Evolutionary conservation across 139 green algal species (phyloP).

Genomic region (Desmodesmus armatus): DNA sequence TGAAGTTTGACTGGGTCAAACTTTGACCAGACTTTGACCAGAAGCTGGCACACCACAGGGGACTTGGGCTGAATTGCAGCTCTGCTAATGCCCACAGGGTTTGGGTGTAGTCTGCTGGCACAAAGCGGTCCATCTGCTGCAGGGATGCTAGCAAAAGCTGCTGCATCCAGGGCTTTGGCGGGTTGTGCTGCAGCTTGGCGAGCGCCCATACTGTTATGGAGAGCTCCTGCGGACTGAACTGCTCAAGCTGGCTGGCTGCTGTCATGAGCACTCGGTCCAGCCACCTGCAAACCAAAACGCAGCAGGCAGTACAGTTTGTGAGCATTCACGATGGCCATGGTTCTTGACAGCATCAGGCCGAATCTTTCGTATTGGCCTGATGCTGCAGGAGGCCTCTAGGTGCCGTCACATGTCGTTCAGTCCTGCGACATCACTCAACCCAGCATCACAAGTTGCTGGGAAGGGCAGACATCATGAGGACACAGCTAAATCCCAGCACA

Average conservation of each 20-base stretch:
- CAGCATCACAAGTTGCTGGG: no score
- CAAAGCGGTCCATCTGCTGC: background rate
- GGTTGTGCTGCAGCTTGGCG: background rate
- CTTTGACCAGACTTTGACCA: constrained; percentile 9
- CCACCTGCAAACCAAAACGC: constrained; percentile 23
- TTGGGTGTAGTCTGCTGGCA: background rate
- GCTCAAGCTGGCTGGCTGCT: background rate
- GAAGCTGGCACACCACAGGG: background rate
- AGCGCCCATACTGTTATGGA: constrained; percentile 1
- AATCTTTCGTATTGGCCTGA: no score
- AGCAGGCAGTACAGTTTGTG: no score
- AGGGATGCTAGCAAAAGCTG: background rate
- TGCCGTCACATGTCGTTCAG: no score
- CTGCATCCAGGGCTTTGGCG: constrained; percentile 5
- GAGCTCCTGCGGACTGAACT: background rate
- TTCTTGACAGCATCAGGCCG: background rate
- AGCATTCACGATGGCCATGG: no score
- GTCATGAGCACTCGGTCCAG: constrained; percentile 5
- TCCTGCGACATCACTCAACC: no score
- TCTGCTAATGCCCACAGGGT: background rate
- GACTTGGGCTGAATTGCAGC: background rate
- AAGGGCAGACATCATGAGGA: no score
- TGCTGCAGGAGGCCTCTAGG: no score
- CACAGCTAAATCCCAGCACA: no score
- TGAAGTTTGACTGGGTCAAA: constrained; percentile 5